Evolutionary conservation across 2,329 filamentous ascomycete genomes (phyloP).

Genomic region (Domatiomyces catenatus): DNA sequence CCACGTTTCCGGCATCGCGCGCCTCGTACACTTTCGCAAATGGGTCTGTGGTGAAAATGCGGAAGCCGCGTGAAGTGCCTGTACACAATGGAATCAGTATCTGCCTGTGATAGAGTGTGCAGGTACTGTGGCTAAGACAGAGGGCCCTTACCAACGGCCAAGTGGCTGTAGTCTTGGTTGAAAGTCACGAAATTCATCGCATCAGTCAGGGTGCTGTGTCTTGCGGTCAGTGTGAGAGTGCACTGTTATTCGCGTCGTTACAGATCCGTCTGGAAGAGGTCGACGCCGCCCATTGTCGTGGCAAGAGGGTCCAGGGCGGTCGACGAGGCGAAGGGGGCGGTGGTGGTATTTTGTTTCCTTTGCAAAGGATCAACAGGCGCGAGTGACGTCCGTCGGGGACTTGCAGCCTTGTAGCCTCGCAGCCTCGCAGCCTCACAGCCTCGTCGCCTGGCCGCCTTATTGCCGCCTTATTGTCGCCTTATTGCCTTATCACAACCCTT

Average conservation of each 20-base stretch:
- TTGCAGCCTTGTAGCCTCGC: background rate
- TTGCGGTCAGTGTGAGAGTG: background rate
- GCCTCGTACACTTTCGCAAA: constrained; percentile 92
- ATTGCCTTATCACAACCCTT: background rate
- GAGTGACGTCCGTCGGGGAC: background rate
- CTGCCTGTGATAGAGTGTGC: constrained; percentile 1
- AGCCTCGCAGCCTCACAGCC: background rate
- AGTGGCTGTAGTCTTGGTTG: constrained; percentile 95
- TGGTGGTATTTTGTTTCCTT: background rate
- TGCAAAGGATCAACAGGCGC: background rate
- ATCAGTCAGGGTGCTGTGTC: constrained; percentile 30
- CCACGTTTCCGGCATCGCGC: constrained; percentile 74
- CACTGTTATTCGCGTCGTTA: background rate
- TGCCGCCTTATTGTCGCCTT: background rate
- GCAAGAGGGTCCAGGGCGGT: background rate
- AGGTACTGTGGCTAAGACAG: constrained; percentile 1
- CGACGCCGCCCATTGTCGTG: background rate
- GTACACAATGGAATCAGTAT: constrained; percentile 9
- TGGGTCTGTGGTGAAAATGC: constrained; percentile 91
- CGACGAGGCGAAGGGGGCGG: background rate
- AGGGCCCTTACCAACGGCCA: constrained; percentile 64
- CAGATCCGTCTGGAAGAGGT: background rate
- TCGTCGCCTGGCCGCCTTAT: background rate
- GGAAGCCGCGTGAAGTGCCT: constrained; percentile 88
- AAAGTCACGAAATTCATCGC: constrained; percentile 96